Base-by-base conservation (phyloP, 2,329 filamentous ascomycete genomes). In the Penicillium griseofulvum region DNA sequence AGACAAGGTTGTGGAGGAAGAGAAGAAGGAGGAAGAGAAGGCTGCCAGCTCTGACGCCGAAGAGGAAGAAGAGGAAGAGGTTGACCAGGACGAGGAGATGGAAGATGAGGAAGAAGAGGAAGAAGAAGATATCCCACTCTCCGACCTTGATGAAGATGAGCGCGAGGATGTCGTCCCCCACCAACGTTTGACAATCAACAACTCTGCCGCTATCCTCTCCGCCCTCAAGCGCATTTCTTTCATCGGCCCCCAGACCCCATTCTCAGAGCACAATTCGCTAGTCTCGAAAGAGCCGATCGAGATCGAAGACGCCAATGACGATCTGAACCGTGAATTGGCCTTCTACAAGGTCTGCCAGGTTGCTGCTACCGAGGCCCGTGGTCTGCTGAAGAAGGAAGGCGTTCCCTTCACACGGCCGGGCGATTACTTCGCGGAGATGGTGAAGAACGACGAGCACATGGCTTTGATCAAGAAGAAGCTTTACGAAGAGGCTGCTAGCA, bases 371-470 rank as follows among this genome's bases (percentile, higher is more conserved):
- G 78, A 84, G 57, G 94, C 85, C 2, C 88, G 93, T 53, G 74
- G 78, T n/a, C 78, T 87, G 58, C 81, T 99, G 24, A 88, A 89
- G 70, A 87, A 88, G 60, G 93, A 97, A 74, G 88, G 88, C 9
- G 83, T 93, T 0, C 84, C 89, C 7, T 99, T 99, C 77, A 88
- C 90, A 28, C 84, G 94, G 10, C 94, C 94, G 4, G 87, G 85
- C 53, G 94, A 99, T 77, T 99, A 96, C 78, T 99, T 99, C 68
- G 94, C 94, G 42, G 94, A 99, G 81, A 99, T 97, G 92, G 87
- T 97, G 68, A 97, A 97, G 84, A 90, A 88, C 68, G 94, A 99
- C 72, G 93, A 95, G 68, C 94, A 97, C 75, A 99, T 99, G 94
- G 90, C 90, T 72, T 92, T 90, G 81, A 90, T 99, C 72, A 95